phyloP scores from a whole-genome alignment of 306 rosid genomes.

The Oxytropis ochrocephala region DNA sequence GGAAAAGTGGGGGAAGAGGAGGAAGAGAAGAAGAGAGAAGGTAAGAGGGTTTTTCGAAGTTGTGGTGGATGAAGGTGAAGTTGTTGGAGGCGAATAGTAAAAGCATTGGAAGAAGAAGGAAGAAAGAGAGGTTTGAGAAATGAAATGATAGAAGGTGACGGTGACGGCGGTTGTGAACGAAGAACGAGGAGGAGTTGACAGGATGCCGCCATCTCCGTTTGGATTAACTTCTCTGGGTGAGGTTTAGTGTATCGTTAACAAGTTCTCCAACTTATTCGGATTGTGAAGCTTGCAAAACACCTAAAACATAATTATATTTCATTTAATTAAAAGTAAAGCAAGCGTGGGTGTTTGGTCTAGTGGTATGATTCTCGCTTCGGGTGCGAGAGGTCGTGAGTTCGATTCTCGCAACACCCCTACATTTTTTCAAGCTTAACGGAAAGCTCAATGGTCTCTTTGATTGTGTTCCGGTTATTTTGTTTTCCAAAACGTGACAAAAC shows the following conservation, averaged over 20 bases:
- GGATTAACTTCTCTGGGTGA: background rate
- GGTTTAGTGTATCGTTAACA: too few species aligned
- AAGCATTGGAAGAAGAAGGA: conserved; percentile 22
- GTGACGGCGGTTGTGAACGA: conserved; percentile 30
- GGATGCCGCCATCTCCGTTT: conserved; percentile 45
- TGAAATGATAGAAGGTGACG: conserved; percentile 23
- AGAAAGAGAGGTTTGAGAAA: conserved; percentile 37
- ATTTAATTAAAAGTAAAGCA: too few species aligned
- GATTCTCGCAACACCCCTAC: conserved; percentile 74
- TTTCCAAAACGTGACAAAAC: too few species aligned
- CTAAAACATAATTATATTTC: too few species aligned
- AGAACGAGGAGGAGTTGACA: conserved; percentile 31
- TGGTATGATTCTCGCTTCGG: conserved; percentile 68
- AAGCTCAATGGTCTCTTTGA: too few species aligned
- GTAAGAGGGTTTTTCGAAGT: conserved; percentile 5
- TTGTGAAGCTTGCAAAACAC: background rate
- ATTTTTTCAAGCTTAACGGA: too few species aligned
- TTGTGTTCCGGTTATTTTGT: too few species aligned
- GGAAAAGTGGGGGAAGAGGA: conserved; percentile 20
- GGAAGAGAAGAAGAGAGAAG: conserved; percentile 11
- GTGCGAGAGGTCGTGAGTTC: conserved; percentile 72
- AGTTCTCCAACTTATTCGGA: background rate
- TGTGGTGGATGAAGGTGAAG: background rate
- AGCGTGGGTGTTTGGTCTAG: conserved; percentile 51
- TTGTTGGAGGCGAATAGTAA: background rate